Evolutionary conservation across 2,329 filamentous ascomycete genomes (phyloP).

Genomic region (Fusarium sororula): DNA sequence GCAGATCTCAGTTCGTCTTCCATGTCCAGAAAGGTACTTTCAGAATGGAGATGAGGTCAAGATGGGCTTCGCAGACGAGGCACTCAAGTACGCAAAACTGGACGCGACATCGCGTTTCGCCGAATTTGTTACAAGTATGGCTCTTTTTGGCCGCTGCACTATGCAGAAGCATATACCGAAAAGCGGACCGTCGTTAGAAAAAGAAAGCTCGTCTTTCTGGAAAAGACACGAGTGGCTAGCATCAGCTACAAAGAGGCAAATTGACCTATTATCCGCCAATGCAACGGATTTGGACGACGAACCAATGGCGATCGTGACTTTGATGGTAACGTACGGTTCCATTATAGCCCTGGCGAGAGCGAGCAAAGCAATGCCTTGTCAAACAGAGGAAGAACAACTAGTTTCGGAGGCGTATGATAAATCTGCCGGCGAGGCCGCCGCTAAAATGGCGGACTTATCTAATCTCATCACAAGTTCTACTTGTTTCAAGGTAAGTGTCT

Average conservation of each 20-base stretch:
- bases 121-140: background rate
- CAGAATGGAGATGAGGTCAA: background rate
- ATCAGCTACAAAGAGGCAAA: background rate
- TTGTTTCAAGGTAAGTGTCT: background rate
- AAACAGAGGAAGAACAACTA: background rate
- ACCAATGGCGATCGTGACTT: background rate
- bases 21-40: background rate
- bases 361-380: background rate
- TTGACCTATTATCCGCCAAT: background rate
- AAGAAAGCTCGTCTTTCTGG: background rate
- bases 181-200: background rate
- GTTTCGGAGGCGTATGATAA: background rate
- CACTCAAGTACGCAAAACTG: background rate
- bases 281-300: background rate
- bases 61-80: background rate
- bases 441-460: background rate
- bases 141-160: background rate
- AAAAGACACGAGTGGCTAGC: background rate
- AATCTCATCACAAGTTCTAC: background rate
- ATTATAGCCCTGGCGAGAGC: background rate
- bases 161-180: background rate
- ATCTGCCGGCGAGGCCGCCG: background rate
- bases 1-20: background rate
- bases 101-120: background rate
- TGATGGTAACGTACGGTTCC: background rate